Evolutionary conservation across 768 basidiomycete genomes (phyloP), one percentile per base, ranked within the genome.

Genomic region (Serpula lacrymans): DNA sequence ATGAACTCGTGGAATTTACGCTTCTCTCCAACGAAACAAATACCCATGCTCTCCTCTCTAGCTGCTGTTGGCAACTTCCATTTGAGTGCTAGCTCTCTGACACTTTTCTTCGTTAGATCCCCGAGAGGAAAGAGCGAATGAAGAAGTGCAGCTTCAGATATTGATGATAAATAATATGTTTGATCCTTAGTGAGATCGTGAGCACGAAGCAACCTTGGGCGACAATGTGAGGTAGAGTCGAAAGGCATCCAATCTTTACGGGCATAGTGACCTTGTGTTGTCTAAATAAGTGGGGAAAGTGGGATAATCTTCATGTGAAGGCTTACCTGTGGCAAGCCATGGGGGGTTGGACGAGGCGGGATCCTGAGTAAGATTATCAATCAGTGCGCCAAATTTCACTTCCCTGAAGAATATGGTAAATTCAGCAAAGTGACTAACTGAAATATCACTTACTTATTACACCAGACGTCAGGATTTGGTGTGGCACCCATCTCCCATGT

Each of bases 221-320:
- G 74, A 1, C 58, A 47, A 24, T 37, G 11, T 17, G 45, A 6
- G 17, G 16, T 18, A 29, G 36, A 28, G 6, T 31, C 20, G 6
- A 34, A 5, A 2, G 53, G 31, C n/a, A 58, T 58, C 75, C 78
- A 85, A 7, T 61, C 50, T 54, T 89, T 84, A 17, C 74, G 72
- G 3, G 93, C 92, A 55, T 97, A 96, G 58, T 98, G 93, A 4
- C 93, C 92, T 84, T 43, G n/a, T n/a, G n/a, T n/a, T n/a, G n/a
- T n/a, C 29, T 27, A 13, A 32, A 24, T 4, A 13, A 21, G n/a
- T 13, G 37, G 16, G 24, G 27, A 24, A 3, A 26, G 24, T 8
- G 3, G 25, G 49, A 37, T 12, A 6, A 4, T 6, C 6, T 12
- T 34, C 1, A 6, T 36, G 3, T 4, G 7, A 33, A 49, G 57